These are phyloP conservation scores for Ceratocystiopsis brevicomis DNA, from an alignment of 2,329 filamentous ascomycete species.

Conservation along the genomic window DNA sequence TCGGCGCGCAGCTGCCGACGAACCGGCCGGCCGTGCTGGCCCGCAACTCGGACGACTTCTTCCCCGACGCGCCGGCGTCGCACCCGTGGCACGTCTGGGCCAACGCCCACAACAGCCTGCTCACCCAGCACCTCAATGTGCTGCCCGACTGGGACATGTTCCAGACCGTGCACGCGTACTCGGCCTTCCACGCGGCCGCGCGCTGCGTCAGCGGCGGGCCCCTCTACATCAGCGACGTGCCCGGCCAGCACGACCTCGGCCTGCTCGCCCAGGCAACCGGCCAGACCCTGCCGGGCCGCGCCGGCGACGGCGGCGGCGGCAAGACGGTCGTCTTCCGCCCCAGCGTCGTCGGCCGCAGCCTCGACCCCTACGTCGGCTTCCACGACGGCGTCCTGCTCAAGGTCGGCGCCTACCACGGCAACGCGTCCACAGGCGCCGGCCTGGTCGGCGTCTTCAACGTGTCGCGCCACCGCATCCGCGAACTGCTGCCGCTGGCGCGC, in stretches of 20 bases:
- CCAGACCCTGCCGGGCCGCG: too few relatives aligned
- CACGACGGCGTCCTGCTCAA: slow-evolving; percentile 57
- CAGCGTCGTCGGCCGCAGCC: slow-evolving; percentile 50
- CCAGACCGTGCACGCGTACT: slow-evolving; percentile 46
- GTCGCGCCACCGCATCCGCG: slow-evolving; percentile 38
- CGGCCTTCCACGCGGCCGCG: slow-evolving; percentile 73
- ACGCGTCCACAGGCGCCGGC: slow-evolving; percentile 36
- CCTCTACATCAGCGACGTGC: slow-evolving; percentile 83
- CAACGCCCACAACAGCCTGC: slow-evolving; percentile 73
- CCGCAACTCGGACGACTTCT: slow-evolving; percentile 85
- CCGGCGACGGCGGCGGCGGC: slow-evolving; percentile 46
- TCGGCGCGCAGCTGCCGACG: slow-evolving; percentile 63
- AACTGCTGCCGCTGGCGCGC: slow-evolving; percentile 48
- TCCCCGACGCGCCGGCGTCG: slow-evolving; percentile 58
- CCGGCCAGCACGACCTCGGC: slow-evolving; percentile 57
- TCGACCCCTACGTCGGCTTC: slow-evolving; percentile 58
- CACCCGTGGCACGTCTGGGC: slow-evolving; percentile 93
- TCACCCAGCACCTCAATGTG: slow-evolving; percentile 70
- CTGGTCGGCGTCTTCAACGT: slow-evolving; percentile 80
- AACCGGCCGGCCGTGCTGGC: slow-evolving; percentile 55
- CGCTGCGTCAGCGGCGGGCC: slow-evolving; percentile 80
- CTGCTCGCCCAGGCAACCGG: slow-evolving; percentile 72
- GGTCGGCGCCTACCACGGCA: slow-evolving; percentile 59
- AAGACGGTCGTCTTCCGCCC: slow-evolving; percentile 69
- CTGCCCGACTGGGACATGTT: slow-evolving; percentile 70